Percentiles rank a stretch among this genome's conserved stretches.
These are phyloP conservation scores for Raffaelea arxii DNA, from an alignment of 2,329 filamentous ascomycete genomes.

Conservation along the genomic window DNA sequence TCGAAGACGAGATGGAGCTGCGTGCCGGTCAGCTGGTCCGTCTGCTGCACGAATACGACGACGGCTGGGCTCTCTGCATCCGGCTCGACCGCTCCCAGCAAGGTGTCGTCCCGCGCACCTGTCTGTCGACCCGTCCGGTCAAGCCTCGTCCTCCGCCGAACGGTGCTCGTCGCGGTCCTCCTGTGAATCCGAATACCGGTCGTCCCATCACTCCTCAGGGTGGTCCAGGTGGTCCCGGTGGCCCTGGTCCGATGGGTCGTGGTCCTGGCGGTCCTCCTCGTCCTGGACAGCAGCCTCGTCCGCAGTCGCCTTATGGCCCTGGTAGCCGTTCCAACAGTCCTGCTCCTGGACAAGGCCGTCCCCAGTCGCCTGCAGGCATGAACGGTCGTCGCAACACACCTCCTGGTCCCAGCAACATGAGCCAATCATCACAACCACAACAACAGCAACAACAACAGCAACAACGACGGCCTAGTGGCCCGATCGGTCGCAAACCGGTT, in stretches of 20 bases:
- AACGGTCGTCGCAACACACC: constrained; percentile 29
- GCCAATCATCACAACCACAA: constrained; percentile 12
- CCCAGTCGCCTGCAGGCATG: constrained; percentile 19
- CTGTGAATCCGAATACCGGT: constrained; percentile 34
- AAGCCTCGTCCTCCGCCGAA: constrained; percentile 61
- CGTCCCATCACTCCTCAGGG: constrained; percentile 29
- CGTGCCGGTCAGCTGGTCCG: constrained; percentile 75
- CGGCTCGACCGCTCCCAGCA: constrained; percentile 83
- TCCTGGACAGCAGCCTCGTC: constrained; percentile 24
- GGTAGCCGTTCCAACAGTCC: background rate
- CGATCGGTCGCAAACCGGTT: constrained; percentile 45
- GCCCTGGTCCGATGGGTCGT: constrained; percentile 13
- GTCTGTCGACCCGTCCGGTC: constrained; percentile 82
- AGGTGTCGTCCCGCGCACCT: constrained; percentile 88
- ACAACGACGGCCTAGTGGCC: constrained; percentile 15
- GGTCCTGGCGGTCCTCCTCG: constrained; percentile 2
- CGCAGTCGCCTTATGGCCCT: constrained; percentile 32
- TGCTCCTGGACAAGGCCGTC: background rate
- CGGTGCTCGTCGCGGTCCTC: constrained; percentile 36
- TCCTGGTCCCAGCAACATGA: constrained; percentile 37
- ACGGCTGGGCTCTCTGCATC: constrained; percentile 92
- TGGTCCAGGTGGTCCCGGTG: constrained; percentile 20
- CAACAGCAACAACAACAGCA: constrained; percentile 8
- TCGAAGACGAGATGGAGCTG: constrained; percentile 85
- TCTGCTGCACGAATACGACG: constrained; percentile 91